phyloP scores from a whole-genome alignment of 257 asterid genomes.

The Gardenia jasminoides region DNA sequence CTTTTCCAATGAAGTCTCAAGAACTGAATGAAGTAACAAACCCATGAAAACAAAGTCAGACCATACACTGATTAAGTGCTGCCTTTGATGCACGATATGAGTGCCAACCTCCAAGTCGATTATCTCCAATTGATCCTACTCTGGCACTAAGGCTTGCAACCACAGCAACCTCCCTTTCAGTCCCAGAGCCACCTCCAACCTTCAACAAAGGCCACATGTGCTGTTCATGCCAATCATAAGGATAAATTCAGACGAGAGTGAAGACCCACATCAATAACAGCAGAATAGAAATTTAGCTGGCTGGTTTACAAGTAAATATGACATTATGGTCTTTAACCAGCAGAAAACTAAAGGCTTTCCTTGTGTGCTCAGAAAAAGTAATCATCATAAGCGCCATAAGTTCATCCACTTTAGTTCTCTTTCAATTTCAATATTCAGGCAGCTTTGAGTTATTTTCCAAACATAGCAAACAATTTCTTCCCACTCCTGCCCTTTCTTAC shows the following conservation, averaged over 20 bases:
- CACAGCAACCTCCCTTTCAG: constrained; percentile 59
- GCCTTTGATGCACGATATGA: constrained; percentile 87
- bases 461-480: neutral
- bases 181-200: constrained; percentile 71
- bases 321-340: neutral
- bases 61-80: constrained; percentile 79
- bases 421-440: neutral
- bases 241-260: constrained; percentile 1
- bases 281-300: neutral
- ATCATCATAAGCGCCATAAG: neutral
- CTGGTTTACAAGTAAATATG: neutral
- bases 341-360: neutral
- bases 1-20: neutral
- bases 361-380: neutral
- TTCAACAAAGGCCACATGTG: constrained; percentile 96
- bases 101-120: constrained; percentile 93
- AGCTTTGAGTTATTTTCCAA: neutral
- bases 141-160: constrained; percentile 88
- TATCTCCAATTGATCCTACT: constrained; percentile 93
- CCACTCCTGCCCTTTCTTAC: too few relatives aligned
- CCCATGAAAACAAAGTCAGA: constrained; percentile 6
- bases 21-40: constrained; percentile 1
- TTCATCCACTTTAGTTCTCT: neutral
- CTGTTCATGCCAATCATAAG: constrained; percentile 41
- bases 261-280: neutral